phyloP scores from a whole-genome alignment of 1,284 basidiomycete genomes.

The Fomitopsis schrenkii region DNA sequence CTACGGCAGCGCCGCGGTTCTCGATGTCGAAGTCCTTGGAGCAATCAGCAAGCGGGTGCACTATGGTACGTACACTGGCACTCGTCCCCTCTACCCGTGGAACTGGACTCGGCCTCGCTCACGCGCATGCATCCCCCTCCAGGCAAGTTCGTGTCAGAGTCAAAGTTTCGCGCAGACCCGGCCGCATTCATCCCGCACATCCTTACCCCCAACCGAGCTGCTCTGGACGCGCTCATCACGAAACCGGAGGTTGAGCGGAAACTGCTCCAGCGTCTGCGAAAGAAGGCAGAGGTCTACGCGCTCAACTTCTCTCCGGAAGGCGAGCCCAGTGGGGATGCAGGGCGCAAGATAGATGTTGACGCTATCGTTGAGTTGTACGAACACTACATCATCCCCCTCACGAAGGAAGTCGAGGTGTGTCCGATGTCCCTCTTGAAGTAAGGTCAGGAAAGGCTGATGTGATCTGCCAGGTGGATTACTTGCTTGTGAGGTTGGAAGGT shows the following conservation, averaged over 20 bases:
- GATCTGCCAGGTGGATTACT: conserved; percentile 78
- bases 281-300: conserved; percentile 92
- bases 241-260: conserved; percentile 94
- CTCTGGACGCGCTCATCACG: conserved; percentile 85
- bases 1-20: conserved; percentile 91
- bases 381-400: conserved; percentile 94
- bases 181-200: conserved; percentile 92
- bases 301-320: conserved; percentile 83
- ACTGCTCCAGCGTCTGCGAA: conserved; percentile 81
- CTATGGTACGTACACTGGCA: conserved; percentile 63
- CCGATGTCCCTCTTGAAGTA: background rate
- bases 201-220: conserved; percentile 66
- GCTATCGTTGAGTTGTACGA: conserved; percentile 92
- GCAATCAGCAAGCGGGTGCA: conserved; percentile 95
- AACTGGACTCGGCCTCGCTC: background rate
- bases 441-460: background rate
- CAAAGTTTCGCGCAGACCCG: conserved; percentile 87
- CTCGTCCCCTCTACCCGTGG: background rate
- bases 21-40: conserved; percentile 93
- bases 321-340: conserved; percentile 36
- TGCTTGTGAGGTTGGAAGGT: conserved; percentile 81
- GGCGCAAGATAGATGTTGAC: conserved; percentile 85
- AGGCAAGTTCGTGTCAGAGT: conserved; percentile 99
- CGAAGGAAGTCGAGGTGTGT: conserved; percentile 95
- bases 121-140: conserved; percentile 3